Evolutionary conservation across 495 filamentous ascomycete species (phyloP), one percentile per base, ranked within the genome.

Genomic region (Penicillium lagena): DNA sequence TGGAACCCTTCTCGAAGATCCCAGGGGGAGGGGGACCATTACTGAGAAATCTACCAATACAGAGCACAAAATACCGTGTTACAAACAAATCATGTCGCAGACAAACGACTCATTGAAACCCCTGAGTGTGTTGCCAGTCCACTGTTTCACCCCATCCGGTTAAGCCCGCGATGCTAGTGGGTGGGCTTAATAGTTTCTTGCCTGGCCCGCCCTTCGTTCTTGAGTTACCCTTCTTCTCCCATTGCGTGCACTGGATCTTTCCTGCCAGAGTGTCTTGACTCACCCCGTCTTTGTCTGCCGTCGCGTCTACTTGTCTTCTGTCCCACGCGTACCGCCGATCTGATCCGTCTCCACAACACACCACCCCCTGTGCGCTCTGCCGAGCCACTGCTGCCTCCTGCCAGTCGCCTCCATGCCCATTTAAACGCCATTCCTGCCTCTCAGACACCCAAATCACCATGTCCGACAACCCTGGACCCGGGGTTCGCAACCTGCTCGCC

Each of bases 401-500:
- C 41, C 50, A 37, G 43, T 47, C 43, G 29, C 41, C 35, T 37
- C 22, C 33, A 50, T 37, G 40, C 54, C 56, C 53, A 48, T 54
- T 39, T 38, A 36, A 34, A 32, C 41, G 44, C 14, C 28, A 12
- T 37, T 17, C 35, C 37, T 35, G 31, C 36, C 43, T 13, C 37
- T 36, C 28, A 53, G 42, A 27, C 13, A 35, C 17, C 29, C 10
- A n/a, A 45, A 13, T 15, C 28, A 57, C 42, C 58, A 81, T 81
- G 77, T 64, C 72, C 43, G 63, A 68, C 30, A 67, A 62, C 52
- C 3, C 10, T 39, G 71, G 56, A 37, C 58, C 73, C 39, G 80
- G 79, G 37, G 78, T 85, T 48, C 72, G 77, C 62, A 88, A 85
- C 68, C 79, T 96, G 47, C 79, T 88, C 44, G 90, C 90, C 54